phyloP scores from a whole-genome alignment of 768 basidiomycete genomes.

The Austroboletus eburneus region DNA sequence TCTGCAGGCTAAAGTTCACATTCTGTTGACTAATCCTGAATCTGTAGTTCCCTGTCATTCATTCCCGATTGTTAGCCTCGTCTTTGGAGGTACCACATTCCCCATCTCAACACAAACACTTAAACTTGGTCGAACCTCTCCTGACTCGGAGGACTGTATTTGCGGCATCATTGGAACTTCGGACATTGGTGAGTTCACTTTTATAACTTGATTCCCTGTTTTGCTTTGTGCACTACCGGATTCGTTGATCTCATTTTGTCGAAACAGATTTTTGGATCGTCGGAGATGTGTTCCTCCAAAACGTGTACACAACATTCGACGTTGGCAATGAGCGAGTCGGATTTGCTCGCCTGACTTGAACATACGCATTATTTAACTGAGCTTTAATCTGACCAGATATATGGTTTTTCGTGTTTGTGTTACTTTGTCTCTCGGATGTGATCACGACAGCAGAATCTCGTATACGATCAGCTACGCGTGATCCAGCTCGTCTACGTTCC shows the following conservation, averaged over 20 bases:
- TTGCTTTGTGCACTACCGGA: too few relatives aligned
- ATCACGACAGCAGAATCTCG: too few relatives aligned
- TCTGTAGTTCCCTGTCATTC: constrained; percentile 28
- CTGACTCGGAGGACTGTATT: constrained; percentile 26
- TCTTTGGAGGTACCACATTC: constrained; percentile 36
- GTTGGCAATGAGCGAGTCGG: constrained; percentile 32
- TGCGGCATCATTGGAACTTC: constrained; percentile 26
- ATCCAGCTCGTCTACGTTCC: too few relatives aligned
- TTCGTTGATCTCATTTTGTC: not conserved
- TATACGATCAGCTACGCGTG: too few relatives aligned
- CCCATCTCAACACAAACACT: constrained; percentile 27
- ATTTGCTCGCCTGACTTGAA: constrained; percentile 28
- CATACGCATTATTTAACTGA: too few relatives aligned
- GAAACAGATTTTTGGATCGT: constrained; percentile 13
- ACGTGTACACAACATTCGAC: constrained; percentile 41
- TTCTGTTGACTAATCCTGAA: not conserved
- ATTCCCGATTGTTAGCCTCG: constrained; percentile 30
- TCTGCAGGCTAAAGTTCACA: constrained; percentile 5
- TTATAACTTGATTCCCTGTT: too few relatives aligned
- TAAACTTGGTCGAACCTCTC: constrained; percentile 34
- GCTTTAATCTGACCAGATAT: too few relatives aligned
- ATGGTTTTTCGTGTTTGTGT: too few relatives aligned
- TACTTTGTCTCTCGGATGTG: too few relatives aligned
- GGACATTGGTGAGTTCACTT: constrained; percentile 1
- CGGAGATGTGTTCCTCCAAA: constrained; percentile 35